phyloP scores from a whole-genome alignment of 306 rosid species.

The Arachis stenosperma region DNA sequence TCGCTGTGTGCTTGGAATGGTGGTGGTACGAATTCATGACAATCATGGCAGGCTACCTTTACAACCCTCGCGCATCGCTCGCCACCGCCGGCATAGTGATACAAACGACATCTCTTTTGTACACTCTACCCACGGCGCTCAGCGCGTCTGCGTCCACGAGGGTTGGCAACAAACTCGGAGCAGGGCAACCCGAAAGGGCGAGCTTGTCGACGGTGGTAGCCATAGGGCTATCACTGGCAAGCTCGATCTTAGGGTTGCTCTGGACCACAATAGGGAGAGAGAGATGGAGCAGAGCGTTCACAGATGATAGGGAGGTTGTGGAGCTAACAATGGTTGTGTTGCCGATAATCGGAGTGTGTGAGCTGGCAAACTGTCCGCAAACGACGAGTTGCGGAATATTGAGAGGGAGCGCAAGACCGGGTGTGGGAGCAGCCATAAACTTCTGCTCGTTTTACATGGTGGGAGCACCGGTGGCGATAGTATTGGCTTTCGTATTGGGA shows the following conservation, averaged over 20 bases:
- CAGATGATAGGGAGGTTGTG: constrained; percentile 49
- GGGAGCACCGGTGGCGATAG: constrained; percentile 60
- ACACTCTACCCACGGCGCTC: constrained; percentile 53
- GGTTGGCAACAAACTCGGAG: constrained; percentile 60
- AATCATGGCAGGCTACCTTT: constrained; percentile 53
- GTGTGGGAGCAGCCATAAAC: constrained; percentile 55
- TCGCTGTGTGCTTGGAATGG: constrained; percentile 86
- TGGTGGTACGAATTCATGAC: constrained; percentile 80
- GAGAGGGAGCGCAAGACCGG: constrained; percentile 68
- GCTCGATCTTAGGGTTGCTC: constrained; percentile 50
- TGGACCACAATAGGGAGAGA: constrained; percentile 54
- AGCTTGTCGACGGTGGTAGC: constrained; percentile 52
- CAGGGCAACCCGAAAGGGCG: constrained; percentile 45
- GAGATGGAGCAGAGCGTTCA: constrained; percentile 57
- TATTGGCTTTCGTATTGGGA: constrained; percentile 50
- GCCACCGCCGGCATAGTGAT: constrained; percentile 55
- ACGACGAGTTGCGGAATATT: constrained; percentile 62
- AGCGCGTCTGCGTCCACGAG: constrained; percentile 55
- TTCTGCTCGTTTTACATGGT: constrained; percentile 61
- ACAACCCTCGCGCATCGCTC: constrained; percentile 45
- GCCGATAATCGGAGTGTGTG: constrained; percentile 62
- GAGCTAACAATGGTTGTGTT: constrained; percentile 50
- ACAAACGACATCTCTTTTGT: constrained; percentile 58
- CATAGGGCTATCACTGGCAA: constrained; percentile 47
- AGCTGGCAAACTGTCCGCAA: constrained; percentile 62